Evolutionary conservation across 2,329 filamentous ascomycete genomes (phyloP).

Genomic region (Leptosphaerulina australis): DNA sequence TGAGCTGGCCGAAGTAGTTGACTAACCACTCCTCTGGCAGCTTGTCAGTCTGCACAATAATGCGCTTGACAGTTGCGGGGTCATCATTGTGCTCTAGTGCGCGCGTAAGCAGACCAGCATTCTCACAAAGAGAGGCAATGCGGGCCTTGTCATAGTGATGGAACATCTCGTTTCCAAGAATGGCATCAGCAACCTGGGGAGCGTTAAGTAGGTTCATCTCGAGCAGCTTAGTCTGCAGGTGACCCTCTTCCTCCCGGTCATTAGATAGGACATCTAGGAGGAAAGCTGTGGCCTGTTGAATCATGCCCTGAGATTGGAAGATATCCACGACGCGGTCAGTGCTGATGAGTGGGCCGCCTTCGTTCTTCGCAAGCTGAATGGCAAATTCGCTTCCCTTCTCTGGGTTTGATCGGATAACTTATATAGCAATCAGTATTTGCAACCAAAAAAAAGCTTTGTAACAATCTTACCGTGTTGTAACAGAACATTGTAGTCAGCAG

Average conservation of each 20-base stretch:
- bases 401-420: conserved; percentile 75
- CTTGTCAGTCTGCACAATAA: conserved; percentile 83
- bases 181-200: conserved; percentile 96
- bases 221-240: conserved; percentile 89
- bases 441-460: neutral
- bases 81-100: conserved; percentile 96
- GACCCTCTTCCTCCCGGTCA: conserved; percentile 90
- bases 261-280: conserved; percentile 92
- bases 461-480: conserved; percentile 69
- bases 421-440: neutral
- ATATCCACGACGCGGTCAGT: conserved; percentile 95
- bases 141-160: conserved; percentile 92
- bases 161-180: conserved; percentile 98
- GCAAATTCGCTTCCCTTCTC: conserved; percentile 97
- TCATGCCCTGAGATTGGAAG: conserved; percentile 97
- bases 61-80: conserved; percentile 85
- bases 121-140: conserved; percentile 89
- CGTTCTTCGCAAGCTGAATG: conserved; percentile 86
- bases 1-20: conserved; percentile 90
- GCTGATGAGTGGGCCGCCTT: conserved; percentile 85
- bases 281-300: conserved; percentile 98
- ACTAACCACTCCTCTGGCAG: conserved; percentile 90
- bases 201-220: conserved; percentile 99
- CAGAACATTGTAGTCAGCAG: conserved; percentile 92
- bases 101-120: conserved; percentile 73